A percentile compares a stretch with the other conserved stretches of the same genome.
Evolutionary conservation across 768 basidiomycete genomes (phyloP).

Genomic region (Suillus subluteus): DNA sequence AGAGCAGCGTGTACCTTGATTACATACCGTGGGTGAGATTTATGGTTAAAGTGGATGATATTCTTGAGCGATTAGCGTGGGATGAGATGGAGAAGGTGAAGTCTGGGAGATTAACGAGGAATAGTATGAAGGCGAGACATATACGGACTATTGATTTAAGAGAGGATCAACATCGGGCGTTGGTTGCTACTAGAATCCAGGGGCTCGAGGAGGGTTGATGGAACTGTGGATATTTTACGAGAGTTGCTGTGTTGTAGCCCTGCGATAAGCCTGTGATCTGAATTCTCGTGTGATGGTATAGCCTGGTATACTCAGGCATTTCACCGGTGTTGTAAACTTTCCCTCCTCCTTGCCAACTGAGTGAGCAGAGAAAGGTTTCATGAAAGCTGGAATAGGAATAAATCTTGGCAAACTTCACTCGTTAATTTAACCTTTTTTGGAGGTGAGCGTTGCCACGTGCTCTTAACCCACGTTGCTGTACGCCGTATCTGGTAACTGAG

Average conservation of each 20-base stretch:
- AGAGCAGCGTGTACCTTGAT: conserved; percentile 58
- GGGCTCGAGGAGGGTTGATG: conserved; percentile 11
- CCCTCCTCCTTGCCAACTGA: conserved; percentile 9
- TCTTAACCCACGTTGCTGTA: conserved; percentile 31
- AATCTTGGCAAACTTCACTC: conserved; percentile 18
- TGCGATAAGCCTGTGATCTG: conserved; percentile 14
- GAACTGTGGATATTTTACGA: conserved; percentile 8
- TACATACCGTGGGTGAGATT: conserved; percentile 69
- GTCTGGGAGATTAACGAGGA: conserved; percentile 55
- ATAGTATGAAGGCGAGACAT: conserved; percentile 52
- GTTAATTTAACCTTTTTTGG: conserved; percentile 28
- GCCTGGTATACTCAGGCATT: conserved; percentile 10
- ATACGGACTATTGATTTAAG: conserved; percentile 46
- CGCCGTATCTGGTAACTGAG: conserved; percentile 27
- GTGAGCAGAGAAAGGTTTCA: conserved; percentile 16
- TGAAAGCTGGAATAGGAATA: conserved; percentile 11
- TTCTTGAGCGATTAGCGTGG: conserved; percentile 30
- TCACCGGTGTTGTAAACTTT: conserved; percentile 11
- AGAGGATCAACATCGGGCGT: conserved; percentile 38
- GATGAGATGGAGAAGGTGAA: conserved; percentile 37
- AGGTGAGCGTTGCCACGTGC: conserved; percentile 31
- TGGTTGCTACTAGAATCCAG: conserved; percentile 31
- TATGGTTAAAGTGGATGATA: conserved; percentile 72
- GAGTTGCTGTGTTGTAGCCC: conserved; percentile 12
- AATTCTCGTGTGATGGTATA: conserved; percentile 6